Base-by-base conservation (phyloP, 805 yeast species). In the Candida multigemmis region DNA sequence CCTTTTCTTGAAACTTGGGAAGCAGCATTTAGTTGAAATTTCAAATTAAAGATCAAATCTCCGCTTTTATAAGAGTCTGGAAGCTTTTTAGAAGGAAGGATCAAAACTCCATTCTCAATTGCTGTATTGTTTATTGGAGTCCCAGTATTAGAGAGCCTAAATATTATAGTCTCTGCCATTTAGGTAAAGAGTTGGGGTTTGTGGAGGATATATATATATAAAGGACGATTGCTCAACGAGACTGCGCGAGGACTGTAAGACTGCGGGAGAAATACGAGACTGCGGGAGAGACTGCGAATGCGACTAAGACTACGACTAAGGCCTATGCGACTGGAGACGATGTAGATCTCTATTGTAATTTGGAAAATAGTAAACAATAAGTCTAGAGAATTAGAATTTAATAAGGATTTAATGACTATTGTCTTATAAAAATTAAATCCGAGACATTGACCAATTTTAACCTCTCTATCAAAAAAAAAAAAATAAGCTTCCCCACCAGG, bases 11-110 rank as follows among this genome's bases (percentile, higher is more conserved):
- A 62, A 10, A 85, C 71, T 10, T 71, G 67, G 5, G 89, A 68
- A 7, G 94, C 83, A 2, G 95, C 91, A 19, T 77, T 73, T 32
- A 89, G 56, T 29, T 69, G 68, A 33, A 89, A 60, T 23, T 75
- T 63, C 26, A 89, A 57, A 9, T 52, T 43, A 41, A 65, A 71
- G 17, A 74, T 41, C 3, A 61, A 58, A 26, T 68, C 68, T 2
- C 55, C 62, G 7, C 38, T 27, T 12, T 53, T 40, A 31, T 50
- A 51, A 17, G 36, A 36, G 2, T 41, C 34, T 1, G 60, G 56
- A 3, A 56, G 54, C 2, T 66, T 61, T 21, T 58, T 37, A 1
- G 74, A 50, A 0, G 78, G 78, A 14, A 71, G 54, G 6, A 69
- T 59, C 22, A 71, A 44, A 3, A 71, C 76, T 3, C 77, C 77